phyloP scores from a whole-genome alignment of 352 stramenopile species.

The Pythium pectinolyticum region DNA sequence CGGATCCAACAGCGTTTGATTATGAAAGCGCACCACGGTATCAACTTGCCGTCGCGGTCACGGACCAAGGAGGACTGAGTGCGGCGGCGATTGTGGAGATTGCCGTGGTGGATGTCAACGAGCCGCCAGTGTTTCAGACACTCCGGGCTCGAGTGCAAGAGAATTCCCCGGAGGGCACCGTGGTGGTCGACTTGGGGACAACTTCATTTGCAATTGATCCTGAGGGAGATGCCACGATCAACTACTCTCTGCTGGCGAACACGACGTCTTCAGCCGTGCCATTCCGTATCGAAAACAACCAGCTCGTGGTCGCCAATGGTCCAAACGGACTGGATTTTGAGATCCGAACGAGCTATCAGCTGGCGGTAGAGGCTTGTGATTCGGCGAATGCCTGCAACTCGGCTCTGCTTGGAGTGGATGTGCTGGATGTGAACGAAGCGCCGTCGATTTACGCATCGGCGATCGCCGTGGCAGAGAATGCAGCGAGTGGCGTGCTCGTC shows the following conservation, averaged over 20 bases:
- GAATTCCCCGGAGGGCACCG: slow-evolving; percentile 24
- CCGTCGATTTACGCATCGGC: slow-evolving; percentile 12
- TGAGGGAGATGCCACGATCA: slow-evolving; percentile 24
- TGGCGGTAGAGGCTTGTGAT: slow-evolving; percentile 27
- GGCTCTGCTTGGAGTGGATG: slow-evolving; percentile 12
- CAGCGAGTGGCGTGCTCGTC: slow-evolving; percentile 19
- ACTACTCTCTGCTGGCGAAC: slow-evolving; percentile 9
- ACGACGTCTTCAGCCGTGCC: slow-evolving; percentile 1
- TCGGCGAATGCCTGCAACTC: slow-evolving; percentile 13
- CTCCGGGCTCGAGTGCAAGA: slow-evolving; percentile 13
- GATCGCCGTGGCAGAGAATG: slow-evolving; percentile 19
- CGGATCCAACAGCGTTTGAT: slow-evolving; percentile 40
- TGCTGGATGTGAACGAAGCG: slow-evolving; percentile 34
- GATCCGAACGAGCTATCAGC: slow-evolving; percentile 5
- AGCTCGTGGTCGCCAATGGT: slow-evolving; percentile 1
- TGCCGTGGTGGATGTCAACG: slow-evolving; percentile 44
- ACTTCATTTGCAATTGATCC: slow-evolving; percentile 19
- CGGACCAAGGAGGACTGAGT: slow-evolving; percentile 38
- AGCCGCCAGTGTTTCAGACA: slow-evolving; percentile 39
- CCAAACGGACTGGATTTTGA: slow-evolving; percentile 24
- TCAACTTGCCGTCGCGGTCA: slow-evolving; percentile 15
- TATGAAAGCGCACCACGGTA: slow-evolving; percentile 35
- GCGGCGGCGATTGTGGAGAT: slow-evolving; percentile 33
- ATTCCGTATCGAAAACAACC: slow-evolving; percentile 18
- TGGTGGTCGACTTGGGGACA: slow-evolving; percentile 25